Conservation (phyloP, 768 basidiomycete genomes). For the Filobasidium wieringae region DNA sequence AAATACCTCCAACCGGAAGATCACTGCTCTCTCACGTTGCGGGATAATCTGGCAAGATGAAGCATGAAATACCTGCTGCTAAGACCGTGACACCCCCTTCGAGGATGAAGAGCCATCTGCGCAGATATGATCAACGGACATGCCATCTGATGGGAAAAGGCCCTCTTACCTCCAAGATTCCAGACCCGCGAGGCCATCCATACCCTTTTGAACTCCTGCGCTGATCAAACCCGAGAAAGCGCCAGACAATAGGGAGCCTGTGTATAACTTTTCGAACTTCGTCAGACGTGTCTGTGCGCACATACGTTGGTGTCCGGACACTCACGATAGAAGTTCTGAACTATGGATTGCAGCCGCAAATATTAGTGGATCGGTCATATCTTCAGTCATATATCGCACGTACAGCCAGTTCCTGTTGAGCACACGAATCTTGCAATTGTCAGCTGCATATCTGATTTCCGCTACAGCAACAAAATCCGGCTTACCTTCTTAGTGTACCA, state of each 20-base stretch:
- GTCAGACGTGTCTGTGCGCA: not conserved
- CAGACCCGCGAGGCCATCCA: constrained; percentile 7
- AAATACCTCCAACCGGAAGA: not conserved
- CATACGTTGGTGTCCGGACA: no score
- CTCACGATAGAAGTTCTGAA: constrained; percentile 8
- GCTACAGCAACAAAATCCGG: no score
- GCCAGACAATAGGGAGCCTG: constrained; percentile 21
- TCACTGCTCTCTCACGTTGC: not conserved
- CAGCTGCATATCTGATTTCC: not conserved
- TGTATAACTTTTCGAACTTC: constrained; percentile 7
- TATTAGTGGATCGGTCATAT: not conserved
- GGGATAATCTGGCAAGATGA: constrained; percentile 12
- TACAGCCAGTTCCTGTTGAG: constrained; percentile 9
- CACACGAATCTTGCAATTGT: not conserved
- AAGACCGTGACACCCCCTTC: constrained; percentile 17
- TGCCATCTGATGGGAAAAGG: not conserved
- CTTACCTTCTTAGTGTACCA: constrained; percentile 28
- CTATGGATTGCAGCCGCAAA: not conserved
- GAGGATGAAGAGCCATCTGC: constrained; percentile 11
- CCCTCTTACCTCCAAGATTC: constrained; percentile 6
- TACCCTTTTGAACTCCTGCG: constrained; percentile 7
- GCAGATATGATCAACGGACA: not conserved
- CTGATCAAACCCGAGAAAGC: constrained; percentile 20
- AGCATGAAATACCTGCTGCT: constrained; percentile 5
- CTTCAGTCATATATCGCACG: not conserved